phyloP scores from a whole-genome alignment of 2,329 filamentous ascomycete species.

The Phaeosphaeriaceae sp. region DNA sequence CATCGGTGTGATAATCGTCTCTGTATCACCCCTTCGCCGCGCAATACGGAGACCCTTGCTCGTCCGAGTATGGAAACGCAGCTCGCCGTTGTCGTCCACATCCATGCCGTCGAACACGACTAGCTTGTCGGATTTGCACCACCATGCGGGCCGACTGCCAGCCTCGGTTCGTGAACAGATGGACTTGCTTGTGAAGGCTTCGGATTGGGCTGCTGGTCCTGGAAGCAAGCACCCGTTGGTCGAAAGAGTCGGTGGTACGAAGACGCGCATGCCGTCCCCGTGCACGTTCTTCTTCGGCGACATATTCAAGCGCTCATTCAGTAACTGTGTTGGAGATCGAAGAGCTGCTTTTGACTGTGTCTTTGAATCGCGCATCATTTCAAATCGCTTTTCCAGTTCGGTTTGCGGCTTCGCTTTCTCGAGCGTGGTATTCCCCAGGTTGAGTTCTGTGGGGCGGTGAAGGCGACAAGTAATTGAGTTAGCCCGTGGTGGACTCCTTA shows the following conservation, averaged over 20 bases:
- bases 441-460: slow-evolving; percentile 37
- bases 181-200: slow-evolving; percentile 32
- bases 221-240: slow-evolving; percentile 40
- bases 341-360: slow-evolving; percentile 36
- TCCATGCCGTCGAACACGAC: slow-evolving; percentile 42
- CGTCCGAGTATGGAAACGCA: slow-evolving; percentile 29
- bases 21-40: slow-evolving; percentile 33
- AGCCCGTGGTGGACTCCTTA: slow-evolving; percentile 20
- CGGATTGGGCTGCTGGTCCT: slow-evolving; percentile 25
- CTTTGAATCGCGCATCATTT: slow-evolving; percentile 40
- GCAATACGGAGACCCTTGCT: slow-evolving; percentile 42
- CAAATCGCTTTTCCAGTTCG: slow-evolving; percentile 40
- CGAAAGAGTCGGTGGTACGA: slow-evolving; percentile 34
- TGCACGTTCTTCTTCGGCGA: slow-evolving; percentile 21
- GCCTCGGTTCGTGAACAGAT: slow-evolving; percentile 37
- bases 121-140: slow-evolving; percentile 45
- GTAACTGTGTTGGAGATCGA: slow-evolving; percentile 40
- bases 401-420: slow-evolving; percentile 29
- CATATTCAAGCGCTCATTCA: slow-evolving; percentile 38
- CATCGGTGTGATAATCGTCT: slow-evolving; percentile 40
- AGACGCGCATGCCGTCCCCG: slow-evolving; percentile 30
- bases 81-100: slow-evolving; percentile 10
- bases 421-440: slow-evolving; percentile 22
- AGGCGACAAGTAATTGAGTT: slow-evolving; percentile 27
- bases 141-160: slow-evolving; percentile 36